A percentile compares a stretch with the other conserved stretches of the same genome.
Conservation (phyloP, 352 stramenopile species). For the Pythium insidiosum region DNA sequence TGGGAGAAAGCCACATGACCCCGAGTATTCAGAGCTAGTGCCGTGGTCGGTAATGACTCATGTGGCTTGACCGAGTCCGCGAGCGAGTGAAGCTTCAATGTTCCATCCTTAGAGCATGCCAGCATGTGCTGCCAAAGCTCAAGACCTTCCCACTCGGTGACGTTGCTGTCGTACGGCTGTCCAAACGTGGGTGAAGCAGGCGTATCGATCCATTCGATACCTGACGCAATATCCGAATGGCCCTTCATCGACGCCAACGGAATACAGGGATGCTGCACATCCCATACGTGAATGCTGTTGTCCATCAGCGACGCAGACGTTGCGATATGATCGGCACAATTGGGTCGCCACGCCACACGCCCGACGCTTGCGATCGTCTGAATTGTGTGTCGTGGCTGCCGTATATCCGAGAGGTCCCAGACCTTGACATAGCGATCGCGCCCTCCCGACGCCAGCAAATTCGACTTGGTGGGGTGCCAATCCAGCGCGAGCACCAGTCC, state of each 20-base stretch:
- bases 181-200: slow-evolving; percentile 27
- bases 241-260: slow-evolving; percentile 81
- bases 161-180: slow-evolving; percentile 11
- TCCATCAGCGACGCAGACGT: slow-evolving; percentile 82
- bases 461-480: slow-evolving; percentile 65
- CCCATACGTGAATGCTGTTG: slow-evolving; percentile 86
- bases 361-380: slow-evolving; percentile 83
- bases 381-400: slow-evolving; percentile 77
- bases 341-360: slow-evolving; percentile 70
- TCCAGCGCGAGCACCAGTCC: slow-evolving; percentile 77
- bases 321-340: slow-evolving; percentile 72
- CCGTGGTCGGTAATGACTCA: slow-evolving; percentile 61
- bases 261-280: slow-evolving; percentile 78
- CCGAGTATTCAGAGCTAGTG: slow-evolving; percentile 70
- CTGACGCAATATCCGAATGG: slow-evolving; percentile 73
- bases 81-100: slow-evolving; percentile 80
- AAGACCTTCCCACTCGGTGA: slow-evolving; percentile 55
- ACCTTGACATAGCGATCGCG: slow-evolving; percentile 85
- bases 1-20: slow-evolving; percentile 79
- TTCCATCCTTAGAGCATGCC: slow-evolving; percentile 83
- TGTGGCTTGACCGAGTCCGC: slow-evolving; percentile 79
- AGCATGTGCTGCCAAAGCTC: slow-evolving; percentile 86
- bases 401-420: slow-evolving; percentile 65
- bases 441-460: slow-evolving; percentile 69
- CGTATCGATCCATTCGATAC: slow-evolving; percentile 83